A percentile compares a stretch with the other conserved stretches of the same genome.
phyloP scores from a whole-genome alignment of 2,329 filamentous ascomycete genomes.

The Fusarium euwallaceae region DNA sequence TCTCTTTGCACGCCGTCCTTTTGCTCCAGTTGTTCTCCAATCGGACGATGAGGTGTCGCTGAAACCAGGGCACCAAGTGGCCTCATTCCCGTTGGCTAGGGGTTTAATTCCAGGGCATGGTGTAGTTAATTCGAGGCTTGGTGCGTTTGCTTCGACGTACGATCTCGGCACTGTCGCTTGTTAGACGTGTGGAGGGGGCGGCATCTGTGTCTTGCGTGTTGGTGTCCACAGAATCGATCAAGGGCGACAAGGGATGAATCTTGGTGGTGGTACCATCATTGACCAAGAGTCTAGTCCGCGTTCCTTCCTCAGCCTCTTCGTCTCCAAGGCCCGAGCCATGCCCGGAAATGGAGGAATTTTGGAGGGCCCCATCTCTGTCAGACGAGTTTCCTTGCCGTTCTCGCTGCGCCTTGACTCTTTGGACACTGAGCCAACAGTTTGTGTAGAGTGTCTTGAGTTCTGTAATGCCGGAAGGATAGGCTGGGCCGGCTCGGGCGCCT shows the following conservation, averaged over 20 bases:
- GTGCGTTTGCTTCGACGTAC: not conserved
- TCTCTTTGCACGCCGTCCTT: not conserved
- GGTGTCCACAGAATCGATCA: not conserved
- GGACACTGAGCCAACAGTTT: not conserved
- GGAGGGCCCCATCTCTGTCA: not conserved
- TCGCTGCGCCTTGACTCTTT: not conserved
- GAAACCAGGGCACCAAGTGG: not conserved
- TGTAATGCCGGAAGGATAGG: not conserved
- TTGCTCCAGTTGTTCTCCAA: not conserved
- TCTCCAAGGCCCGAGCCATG: not conserved
- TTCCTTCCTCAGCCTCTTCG: not conserved
- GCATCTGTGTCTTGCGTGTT: not conserved
- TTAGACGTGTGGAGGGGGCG: not conserved
- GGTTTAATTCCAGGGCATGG: not conserved
- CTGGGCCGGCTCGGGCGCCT: too few relatives aligned
- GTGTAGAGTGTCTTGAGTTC: not conserved
- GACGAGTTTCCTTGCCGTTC: not conserved
- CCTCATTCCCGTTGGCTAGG: not conserved
- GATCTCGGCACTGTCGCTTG: not conserved
- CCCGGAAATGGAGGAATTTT: too few relatives aligned
- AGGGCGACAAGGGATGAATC: not conserved
- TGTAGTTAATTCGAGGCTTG: not conserved
- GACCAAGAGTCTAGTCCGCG: not conserved
- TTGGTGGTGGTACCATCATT: not conserved
- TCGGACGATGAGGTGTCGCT: not conserved